Evolutionary conservation across 2,329 filamentous ascomycete species (phyloP).

Genomic region (Lithohypha guttulata): DNA sequence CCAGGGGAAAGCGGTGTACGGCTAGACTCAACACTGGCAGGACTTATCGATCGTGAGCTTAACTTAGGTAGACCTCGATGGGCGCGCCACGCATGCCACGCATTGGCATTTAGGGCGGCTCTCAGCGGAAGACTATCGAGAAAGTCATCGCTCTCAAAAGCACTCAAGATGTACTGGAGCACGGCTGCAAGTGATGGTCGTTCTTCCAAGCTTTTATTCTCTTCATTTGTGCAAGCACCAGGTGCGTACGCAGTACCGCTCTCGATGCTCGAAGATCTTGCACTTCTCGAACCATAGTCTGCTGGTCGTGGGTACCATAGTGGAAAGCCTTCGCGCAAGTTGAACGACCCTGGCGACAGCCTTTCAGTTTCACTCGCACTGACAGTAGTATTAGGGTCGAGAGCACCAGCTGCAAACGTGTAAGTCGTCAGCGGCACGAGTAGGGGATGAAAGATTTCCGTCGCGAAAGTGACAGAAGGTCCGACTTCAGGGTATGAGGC

Average conservation of each 20-base stretch:
- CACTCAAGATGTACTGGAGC: constrained; percentile 60
- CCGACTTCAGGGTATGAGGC: constrained; percentile 65
- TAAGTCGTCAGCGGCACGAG: constrained; percentile 90
- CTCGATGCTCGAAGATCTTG: constrained; percentile 26
- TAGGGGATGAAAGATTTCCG: constrained; percentile 89
- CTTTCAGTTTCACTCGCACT: constrained; percentile 75
- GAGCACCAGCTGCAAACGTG: constrained; percentile 65
- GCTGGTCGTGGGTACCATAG: constrained; percentile 66
- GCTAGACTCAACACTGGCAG: constrained; percentile 14
- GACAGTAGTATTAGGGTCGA: constrained; percentile 49
- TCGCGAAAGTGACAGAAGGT: constrained; percentile 76
- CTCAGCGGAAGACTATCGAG: constrained; percentile 70
- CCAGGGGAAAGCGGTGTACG: constrained; percentile 8
- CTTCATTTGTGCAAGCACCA: not conserved
- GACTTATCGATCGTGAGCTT: constrained; percentile 5
- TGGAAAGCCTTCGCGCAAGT: constrained; percentile 79
- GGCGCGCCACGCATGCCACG: constrained; percentile 86
- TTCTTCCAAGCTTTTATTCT: not conserved
- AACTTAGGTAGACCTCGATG: constrained; percentile 43
- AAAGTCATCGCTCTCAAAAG: constrained; percentile 67
- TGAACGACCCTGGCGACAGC: constrained; percentile 80
- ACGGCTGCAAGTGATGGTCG: not conserved
- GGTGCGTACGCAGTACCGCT: not conserved
- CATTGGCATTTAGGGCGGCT: constrained; percentile 77
- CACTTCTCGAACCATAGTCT: constrained; percentile 29